phyloP scores from a whole-genome alignment of 257 asterid genomes.

The Echium plantagineum region DNA sequence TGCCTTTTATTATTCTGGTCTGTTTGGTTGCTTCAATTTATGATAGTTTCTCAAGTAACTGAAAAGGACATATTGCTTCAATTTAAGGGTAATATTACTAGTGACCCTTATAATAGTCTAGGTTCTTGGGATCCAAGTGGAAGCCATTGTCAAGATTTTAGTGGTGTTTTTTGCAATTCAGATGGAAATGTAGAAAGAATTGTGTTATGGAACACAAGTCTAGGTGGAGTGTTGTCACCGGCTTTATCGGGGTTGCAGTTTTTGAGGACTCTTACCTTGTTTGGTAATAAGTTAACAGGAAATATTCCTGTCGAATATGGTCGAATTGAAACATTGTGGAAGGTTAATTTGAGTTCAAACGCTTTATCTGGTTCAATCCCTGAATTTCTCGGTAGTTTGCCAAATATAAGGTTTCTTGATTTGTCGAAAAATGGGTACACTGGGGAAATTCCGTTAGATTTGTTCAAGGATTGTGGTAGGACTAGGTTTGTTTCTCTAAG shows the following conservation, averaged over 20 bases:
- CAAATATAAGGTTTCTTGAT: slow-evolving; percentile 79
- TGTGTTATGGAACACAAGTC: slow-evolving; percentile 75
- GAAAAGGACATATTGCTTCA: slow-evolving; percentile 89
- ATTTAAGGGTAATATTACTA: slow-evolving; percentile 73
- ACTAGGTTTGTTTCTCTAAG: slow-evolving; percentile 68
- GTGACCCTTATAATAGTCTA: slow-evolving; percentile 74
- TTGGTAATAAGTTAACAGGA: slow-evolving; percentile 64
- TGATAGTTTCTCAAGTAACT: slow-evolving; percentile 40
- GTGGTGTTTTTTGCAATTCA: slow-evolving; percentile 68
- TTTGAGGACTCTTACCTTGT: slow-evolving; percentile 60
- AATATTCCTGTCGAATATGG: slow-evolving; percentile 65
- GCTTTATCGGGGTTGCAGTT: slow-evolving; percentile 60
- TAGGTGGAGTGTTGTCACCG: slow-evolving; percentile 63
- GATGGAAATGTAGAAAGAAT: slow-evolving; percentile 71
- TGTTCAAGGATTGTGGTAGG: slow-evolving; percentile 58
- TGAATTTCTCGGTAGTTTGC: slow-evolving; percentile 65
- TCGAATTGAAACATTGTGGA: slow-evolving; percentile 60
- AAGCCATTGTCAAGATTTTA: slow-evolving; percentile 48
- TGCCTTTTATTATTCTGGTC: slow-evolving; percentile 32
- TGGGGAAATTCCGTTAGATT: slow-evolving; percentile 59
- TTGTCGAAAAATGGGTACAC: slow-evolving; percentile 59
- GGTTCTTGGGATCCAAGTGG: slow-evolving; percentile 50
- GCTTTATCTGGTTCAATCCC: slow-evolving; percentile 86
- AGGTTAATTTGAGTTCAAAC: slow-evolving; percentile 80
- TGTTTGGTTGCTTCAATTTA: slow-evolving; percentile 31